phyloP scores from a whole-genome alignment of 2,329 filamentous ascomycete species.

The Pyricularia pennisetigena region DNA sequence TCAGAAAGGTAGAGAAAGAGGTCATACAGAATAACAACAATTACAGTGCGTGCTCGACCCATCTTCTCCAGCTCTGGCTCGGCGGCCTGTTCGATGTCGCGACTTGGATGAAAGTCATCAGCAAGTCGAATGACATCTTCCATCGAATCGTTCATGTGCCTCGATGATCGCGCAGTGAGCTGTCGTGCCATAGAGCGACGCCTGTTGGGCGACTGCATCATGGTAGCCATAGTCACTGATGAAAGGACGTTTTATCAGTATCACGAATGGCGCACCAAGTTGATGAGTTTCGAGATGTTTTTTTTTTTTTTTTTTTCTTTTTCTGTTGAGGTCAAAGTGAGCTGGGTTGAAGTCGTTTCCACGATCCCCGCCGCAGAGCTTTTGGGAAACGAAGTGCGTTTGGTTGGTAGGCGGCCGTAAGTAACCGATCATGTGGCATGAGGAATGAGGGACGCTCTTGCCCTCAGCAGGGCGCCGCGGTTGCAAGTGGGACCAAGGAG shows the following conservation, averaged over 20 bases:
- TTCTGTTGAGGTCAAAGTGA: background rate
- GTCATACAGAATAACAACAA: background rate
- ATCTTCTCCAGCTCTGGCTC: background rate
- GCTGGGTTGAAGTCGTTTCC: background rate
- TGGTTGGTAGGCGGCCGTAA: background rate
- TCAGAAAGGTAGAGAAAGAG: too few relatives aligned
- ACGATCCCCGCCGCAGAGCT: background rate
- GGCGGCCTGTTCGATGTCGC: background rate
- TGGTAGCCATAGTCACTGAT: background rate
- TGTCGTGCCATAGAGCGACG: background rate
- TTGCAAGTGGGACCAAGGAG: background rate
- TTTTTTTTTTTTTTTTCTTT: background rate
- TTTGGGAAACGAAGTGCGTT: background rate
- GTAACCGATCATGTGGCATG: background rate
- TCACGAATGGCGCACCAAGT: background rate
- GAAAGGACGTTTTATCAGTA: background rate
- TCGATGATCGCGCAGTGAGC: background rate
- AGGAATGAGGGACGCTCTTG: background rate
- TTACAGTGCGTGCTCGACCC: background rate
- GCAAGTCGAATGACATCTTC: background rate
- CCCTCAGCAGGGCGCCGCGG: background rate
- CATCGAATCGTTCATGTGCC: conserved; percentile 2
- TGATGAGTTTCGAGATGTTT: background rate
- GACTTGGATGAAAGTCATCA: background rate
- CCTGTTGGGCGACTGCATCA: background rate